Conservation (phyloP, 2,329 filamentous ascomycete genomes). For the Claviceps sp. region DNA sequence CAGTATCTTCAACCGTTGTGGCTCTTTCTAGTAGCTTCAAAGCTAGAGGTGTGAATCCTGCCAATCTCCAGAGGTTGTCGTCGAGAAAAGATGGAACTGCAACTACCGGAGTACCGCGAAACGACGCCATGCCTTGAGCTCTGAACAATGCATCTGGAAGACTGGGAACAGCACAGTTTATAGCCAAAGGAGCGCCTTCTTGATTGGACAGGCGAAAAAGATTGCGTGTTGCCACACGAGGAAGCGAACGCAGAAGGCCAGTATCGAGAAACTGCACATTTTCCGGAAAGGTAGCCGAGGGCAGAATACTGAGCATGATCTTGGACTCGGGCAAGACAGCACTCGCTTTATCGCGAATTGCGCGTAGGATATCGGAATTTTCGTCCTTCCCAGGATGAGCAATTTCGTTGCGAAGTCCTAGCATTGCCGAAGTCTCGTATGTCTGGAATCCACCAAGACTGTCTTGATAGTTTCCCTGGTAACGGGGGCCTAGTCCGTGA, state of each 20-base stretch:
- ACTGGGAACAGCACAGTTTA: constrained; percentile 78
- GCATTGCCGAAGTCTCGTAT: constrained; percentile 79
- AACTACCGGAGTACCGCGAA: constrained; percentile 74
- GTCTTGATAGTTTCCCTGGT: constrained; percentile 94
- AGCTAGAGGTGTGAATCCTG: constrained; percentile 78
- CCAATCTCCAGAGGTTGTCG: constrained; percentile 82
- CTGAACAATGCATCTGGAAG: constrained; percentile 81
- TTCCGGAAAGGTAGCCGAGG: constrained; percentile 66
- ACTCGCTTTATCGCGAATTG: constrained; percentile 76
- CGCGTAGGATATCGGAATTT: constrained; percentile 77
- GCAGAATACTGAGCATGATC: constrained; percentile 71
- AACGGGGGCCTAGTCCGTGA: constrained; percentile 76
- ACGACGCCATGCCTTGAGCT: constrained; percentile 64
- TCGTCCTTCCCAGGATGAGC: constrained; percentile 83
- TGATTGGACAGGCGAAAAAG: constrained; percentile 24
- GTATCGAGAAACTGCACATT: constrained; percentile 69
- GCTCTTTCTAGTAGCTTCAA: constrained; percentile 75
- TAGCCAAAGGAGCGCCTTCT: constrained; percentile 59
- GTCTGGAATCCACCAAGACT: constrained; percentile 93
- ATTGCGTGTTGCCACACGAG: constrained; percentile 55
- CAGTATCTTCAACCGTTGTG: constrained; percentile 52
- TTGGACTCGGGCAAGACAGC: constrained; percentile 67
- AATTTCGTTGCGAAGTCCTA: constrained; percentile 85
- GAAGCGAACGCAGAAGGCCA: constrained; percentile 63
- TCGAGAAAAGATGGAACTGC: constrained; percentile 74